Percentiles rank a stretch among this genome's conserved stretches.
These are phyloP conservation scores for Trichoderma virens DNA, from an alignment of 495 filamentous ascomycete species.

Conservation along the genomic window DNA sequence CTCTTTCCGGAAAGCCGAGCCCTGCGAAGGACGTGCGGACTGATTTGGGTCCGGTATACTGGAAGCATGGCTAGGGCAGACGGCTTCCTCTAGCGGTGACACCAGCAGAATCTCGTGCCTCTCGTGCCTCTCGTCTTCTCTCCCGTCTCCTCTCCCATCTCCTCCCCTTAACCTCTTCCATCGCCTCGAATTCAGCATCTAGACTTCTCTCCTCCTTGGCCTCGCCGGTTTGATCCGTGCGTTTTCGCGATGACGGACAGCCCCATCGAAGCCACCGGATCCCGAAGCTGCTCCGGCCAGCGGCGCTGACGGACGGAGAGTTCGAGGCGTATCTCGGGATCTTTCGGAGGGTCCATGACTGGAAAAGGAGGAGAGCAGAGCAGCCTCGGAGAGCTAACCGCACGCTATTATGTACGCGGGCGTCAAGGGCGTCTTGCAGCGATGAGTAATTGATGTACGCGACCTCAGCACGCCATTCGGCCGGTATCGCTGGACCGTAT, in stretches of 20 bases:
- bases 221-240: conserved; percentile 4
- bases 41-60: background rate
- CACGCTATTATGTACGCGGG: background rate
- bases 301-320: background rate
- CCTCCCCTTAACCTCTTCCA: background rate
- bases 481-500: background rate
- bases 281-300: conserved; percentile 4
- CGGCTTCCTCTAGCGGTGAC: background rate
- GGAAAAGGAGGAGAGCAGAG: background rate
- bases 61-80: background rate
- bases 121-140: conserved; percentile 12
- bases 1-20: background rate
- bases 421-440: background rate
- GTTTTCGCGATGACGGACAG: background rate
- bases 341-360: background rate
- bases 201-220: conserved; percentile 12
- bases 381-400: background rate
- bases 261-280: conserved; percentile 1
- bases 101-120: background rate
- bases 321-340: conserved; percentile 1
- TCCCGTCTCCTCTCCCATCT: conserved; percentile 5
- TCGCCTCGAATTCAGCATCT: conserved; percentile 13
- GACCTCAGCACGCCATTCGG: background rate
- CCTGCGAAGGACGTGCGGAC: too few species aligned
- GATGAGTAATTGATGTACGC: background rate